Conservation (phyloP, 495 filamentous ascomycete genomes). For the Penicillium goetzii region DNA sequence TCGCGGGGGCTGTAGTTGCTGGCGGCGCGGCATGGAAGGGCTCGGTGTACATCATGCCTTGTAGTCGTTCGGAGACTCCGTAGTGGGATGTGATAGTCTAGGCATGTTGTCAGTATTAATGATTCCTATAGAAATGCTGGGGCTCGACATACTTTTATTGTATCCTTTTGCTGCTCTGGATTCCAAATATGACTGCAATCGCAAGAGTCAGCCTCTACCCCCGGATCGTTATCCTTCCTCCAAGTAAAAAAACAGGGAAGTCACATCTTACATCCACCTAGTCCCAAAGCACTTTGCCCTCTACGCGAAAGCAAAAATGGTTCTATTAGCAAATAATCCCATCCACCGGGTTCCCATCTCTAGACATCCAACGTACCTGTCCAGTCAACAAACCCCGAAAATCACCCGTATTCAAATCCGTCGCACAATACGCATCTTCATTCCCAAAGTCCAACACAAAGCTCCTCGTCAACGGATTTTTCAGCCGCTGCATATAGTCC, state of each 20-base stretch:
- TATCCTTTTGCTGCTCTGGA: conserved; percentile 61
- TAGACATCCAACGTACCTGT: conserved; percentile 30
- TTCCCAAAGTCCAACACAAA: conserved; percentile 76
- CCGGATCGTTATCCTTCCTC: neutral
- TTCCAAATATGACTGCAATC: conserved; percentile 68
- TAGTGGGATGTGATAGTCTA: conserved; percentile 56
- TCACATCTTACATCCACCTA: conserved; percentile 70
- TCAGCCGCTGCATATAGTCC: conserved; percentile 38
- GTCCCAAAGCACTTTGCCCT: conserved; percentile 49
- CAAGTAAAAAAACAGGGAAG: neutral
- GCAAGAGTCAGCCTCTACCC: conserved; percentile 20
- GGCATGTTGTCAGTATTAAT: neutral
- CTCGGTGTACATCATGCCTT: conserved; percentile 65
- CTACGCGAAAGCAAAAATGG: conserved; percentile 18
- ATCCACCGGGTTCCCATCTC: neutral
- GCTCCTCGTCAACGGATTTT: conserved; percentile 52
- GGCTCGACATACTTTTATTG: conserved; percentile 46
- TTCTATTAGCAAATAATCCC: neutral
- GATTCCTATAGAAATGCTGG: neutral
- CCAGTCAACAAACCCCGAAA: conserved; percentile 43
- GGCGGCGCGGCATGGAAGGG: conserved; percentile 41
- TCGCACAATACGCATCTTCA: conserved; percentile 62
- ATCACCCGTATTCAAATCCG: conserved; percentile 55
- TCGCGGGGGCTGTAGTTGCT: conserved; percentile 15
- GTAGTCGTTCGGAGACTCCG: conserved; percentile 67